Conservation (phyloP, 2,329 filamentous ascomycete genomes). For the Cadophora malorum region DNA sequence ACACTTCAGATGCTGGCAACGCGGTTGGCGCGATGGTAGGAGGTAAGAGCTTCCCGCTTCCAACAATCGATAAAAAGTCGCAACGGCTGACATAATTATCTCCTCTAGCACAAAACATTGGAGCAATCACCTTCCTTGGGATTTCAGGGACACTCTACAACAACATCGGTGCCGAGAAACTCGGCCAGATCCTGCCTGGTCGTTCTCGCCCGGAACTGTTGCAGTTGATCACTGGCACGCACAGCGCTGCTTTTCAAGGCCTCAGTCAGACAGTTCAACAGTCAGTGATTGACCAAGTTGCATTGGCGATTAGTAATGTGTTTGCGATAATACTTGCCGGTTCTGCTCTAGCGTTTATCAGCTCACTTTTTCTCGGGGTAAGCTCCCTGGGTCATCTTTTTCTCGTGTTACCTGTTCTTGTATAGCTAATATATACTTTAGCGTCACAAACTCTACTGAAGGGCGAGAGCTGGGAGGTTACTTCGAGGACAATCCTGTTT, state of each 20-base stretch:
- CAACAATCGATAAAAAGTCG: neutral
- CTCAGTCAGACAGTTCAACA: neutral
- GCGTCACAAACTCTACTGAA: too few species aligned
- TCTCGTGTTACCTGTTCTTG: too few species aligned
- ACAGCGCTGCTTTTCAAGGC: neutral
- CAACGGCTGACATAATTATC: slow-evolving; percentile 1
- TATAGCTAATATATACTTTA: too few species aligned
- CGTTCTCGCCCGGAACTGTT: slow-evolving; percentile 1
- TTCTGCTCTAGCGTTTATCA: slow-evolving; percentile 6
- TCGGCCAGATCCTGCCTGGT: slow-evolving; percentile 7
- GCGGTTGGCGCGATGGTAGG: slow-evolving; percentile 7
- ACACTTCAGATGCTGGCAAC: slow-evolving; percentile 1
- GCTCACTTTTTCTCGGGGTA: slow-evolving; percentile 9
- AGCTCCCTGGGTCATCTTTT: neutral
- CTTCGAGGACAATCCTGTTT: too few species aligned
- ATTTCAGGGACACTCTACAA: slow-evolving; percentile 13
- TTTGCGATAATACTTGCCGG: neutral
- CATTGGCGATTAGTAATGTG: slow-evolving; percentile 8
- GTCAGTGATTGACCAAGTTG: slow-evolving; percentile 3
- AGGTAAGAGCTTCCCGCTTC: slow-evolving; percentile 4
- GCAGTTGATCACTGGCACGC: slow-evolving; percentile 11
- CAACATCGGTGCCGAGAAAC: slow-evolving; percentile 2
- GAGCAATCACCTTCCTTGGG: slow-evolving; percentile 1
- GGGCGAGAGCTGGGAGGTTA: too few species aligned
- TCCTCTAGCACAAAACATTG: slow-evolving; percentile 10